Evolutionary conservation across 202 grass and related monocot genomes (phyloP), one percentile per base, ranked within the genome.

Genomic region (Musa balbisiana): DNA sequence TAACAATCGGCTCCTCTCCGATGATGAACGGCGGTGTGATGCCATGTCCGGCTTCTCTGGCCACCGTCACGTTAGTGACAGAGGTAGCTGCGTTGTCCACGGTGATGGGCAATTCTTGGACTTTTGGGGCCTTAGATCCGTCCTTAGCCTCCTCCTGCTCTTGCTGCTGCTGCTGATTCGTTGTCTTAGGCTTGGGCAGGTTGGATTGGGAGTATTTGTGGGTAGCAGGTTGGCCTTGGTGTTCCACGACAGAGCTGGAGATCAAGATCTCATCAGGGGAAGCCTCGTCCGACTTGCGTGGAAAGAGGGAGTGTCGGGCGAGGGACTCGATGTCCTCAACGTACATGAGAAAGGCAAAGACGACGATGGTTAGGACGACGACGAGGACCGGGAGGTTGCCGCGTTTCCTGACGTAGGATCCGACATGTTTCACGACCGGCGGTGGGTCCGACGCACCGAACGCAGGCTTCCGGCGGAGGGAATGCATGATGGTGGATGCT

Each of bases 261-360:
- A 43, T 43, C 33, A 84, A 85, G 76, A 83, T 76, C 33, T 43
- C 33, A 43, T 0, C 4, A 6, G 4, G 33, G 33, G 33, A 43
- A 43, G 33, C 33, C 9, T 65, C n/a, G 4, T 27, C 62, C 24
- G 23, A 12, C 24, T 65, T 65, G 69, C 87, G 75, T 82, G 85
- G 87, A 65, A 87, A 85, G 62, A 96, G 59, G 17, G 15, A n/a
- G 56, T 60, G 56, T 3, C n/a, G 17, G 56, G 21, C 21, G 8
- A 65, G 62, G 71, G 90, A 86, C 60, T 72, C 59, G 21, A 76
- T 80, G 86, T 97, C 93, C 80, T 91, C 90, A 68, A 90, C 78
- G 80, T 97, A 97, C 82, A 97, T 87, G 78, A 90, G 9, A 79
- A 91, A n/a, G 13, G 90, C 86, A 21, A 97, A 83, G 24, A 92